Evolutionary conservation across 257 asterid genomes (phyloP).

Genomic region (Voacanga thouarsii): DNA sequence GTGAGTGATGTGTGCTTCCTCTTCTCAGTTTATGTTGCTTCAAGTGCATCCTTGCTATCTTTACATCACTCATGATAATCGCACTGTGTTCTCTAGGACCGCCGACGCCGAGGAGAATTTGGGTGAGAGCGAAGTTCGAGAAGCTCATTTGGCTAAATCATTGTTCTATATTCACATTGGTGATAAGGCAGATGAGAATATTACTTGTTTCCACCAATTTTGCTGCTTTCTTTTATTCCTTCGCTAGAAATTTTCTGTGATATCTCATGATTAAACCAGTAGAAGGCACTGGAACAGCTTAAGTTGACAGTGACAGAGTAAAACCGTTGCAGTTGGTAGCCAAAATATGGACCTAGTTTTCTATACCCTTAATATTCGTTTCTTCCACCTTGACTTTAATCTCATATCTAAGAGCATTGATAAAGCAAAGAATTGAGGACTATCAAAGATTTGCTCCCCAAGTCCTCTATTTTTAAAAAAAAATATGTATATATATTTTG

Average conservation of each 20-base stretch:
- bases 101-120: conserved; percentile 92
- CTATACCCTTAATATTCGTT: conserved; percentile 70
- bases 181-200: conserved; percentile 45
- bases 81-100: too few species aligned
- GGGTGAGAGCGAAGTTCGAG: conserved; percentile 97
- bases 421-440: conserved; percentile 79
- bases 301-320: conserved; percentile 83
- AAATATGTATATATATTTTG: too few species aligned
- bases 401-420: conserved; percentile 92
- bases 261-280: conserved; percentile 44
- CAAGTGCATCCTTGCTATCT: too few species aligned
- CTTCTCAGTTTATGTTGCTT: too few species aligned
- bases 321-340: conserved; percentile 98
- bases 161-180: conserved; percentile 70
- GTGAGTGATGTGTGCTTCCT: too few species aligned
- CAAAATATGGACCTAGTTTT: conserved; percentile 99
- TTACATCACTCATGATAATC: too few species aligned
- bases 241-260: conserved; percentile 4
- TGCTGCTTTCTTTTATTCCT: not conserved
- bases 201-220: not conserved
- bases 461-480: not conserved
- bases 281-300: conserved; percentile 92
- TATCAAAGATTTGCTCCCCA: not conserved
- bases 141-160: conserved; percentile 89
- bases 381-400: conserved; percentile 87